Evolutionary conservation across 306 rosid genomes (phyloP).

Genomic region (Cucurbita ficifolia): DNA sequence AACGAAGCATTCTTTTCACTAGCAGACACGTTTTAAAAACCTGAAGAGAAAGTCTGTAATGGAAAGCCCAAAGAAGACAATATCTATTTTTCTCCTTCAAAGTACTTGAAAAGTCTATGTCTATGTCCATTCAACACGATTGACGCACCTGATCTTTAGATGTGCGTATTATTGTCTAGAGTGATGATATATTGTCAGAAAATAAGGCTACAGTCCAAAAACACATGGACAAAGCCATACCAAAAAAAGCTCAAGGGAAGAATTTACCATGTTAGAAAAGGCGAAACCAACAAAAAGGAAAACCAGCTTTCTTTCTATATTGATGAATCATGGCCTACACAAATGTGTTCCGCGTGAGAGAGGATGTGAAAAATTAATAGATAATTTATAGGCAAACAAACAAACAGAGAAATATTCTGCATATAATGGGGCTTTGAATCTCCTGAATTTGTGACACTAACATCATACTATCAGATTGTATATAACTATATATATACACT

Average conservation of each 20-base stretch:
- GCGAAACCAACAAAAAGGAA: not conserved
- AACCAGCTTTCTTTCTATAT: not conserved
- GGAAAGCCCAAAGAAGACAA: too few species aligned
- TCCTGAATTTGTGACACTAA: not conserved
- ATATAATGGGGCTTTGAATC: not conserved
- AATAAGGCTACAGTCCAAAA: not conserved
- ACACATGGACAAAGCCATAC: not conserved
- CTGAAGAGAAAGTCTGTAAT: too few species aligned
- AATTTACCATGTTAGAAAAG: not conserved
- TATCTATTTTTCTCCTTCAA: too few species aligned
- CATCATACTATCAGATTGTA: not conserved
- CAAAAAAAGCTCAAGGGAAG: not conserved
- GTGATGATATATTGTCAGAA: not conserved
- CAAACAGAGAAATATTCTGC: not conserved
- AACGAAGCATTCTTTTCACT: too few species aligned
- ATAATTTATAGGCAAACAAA: not conserved
- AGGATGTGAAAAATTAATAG: not conserved
- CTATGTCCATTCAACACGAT: not conserved
- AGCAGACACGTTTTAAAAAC: too few species aligned
- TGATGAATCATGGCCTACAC: not conserved
- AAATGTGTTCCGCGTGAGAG: not conserved
- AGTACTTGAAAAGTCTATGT: too few species aligned
- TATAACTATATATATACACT: constrained; percentile 5
- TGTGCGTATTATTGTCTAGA: not conserved
- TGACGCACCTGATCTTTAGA: not conserved